Evolutionary conservation across 371 early-diverging fungal species (phyloP).

Genomic region (Dichotomocladium elegans): DNA sequence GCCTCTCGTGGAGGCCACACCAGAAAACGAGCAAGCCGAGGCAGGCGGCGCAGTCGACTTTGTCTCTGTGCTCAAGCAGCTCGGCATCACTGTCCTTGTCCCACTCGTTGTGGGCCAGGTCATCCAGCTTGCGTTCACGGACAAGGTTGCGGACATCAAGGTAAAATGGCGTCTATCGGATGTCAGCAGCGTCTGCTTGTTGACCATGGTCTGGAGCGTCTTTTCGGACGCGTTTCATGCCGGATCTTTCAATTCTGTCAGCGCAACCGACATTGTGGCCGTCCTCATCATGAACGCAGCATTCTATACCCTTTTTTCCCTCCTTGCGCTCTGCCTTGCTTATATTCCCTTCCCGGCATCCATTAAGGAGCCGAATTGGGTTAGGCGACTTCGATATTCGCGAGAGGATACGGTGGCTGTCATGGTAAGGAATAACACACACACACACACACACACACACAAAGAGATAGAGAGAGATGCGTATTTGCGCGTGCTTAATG

Average conservation of each 20-base stretch:
- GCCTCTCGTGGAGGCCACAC: slow-evolving; percentile 35
- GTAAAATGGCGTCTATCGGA: slow-evolving; percentile 53
- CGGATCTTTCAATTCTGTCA: slow-evolving; percentile 47
- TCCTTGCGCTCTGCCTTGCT: slow-evolving; percentile 35
- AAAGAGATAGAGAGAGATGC: background rate
- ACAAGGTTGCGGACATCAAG: slow-evolving; percentile 45
- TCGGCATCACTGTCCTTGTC: slow-evolving; percentile 60
- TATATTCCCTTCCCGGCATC: slow-evolving; percentile 33
- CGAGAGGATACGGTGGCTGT: slow-evolving; percentile 57
- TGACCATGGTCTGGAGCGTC: slow-evolving; percentile 72
- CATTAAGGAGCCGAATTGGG: slow-evolving; percentile 14
- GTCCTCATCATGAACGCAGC: slow-evolving; percentile 51
- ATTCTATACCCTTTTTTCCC: slow-evolving; percentile 45
- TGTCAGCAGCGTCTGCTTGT: slow-evolving; percentile 54
- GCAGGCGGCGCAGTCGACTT: slow-evolving; percentile 47
- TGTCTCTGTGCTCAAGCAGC: slow-evolving; percentile 50
- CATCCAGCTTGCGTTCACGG: slow-evolving; percentile 56
- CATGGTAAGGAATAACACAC: slow-evolving; percentile 27
- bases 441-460: background rate
- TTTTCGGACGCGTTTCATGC: slow-evolving; percentile 71
- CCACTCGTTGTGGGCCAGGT: slow-evolving; percentile 67
- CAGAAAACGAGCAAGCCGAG: slow-evolving; percentile 35
- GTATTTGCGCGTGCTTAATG: no score
- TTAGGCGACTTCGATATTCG: slow-evolving; percentile 36
- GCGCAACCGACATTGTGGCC: slow-evolving; percentile 53